Base-by-base conservation (phyloP, 2,329 filamentous ascomycete species). In the Volutella citrinella region DNA sequence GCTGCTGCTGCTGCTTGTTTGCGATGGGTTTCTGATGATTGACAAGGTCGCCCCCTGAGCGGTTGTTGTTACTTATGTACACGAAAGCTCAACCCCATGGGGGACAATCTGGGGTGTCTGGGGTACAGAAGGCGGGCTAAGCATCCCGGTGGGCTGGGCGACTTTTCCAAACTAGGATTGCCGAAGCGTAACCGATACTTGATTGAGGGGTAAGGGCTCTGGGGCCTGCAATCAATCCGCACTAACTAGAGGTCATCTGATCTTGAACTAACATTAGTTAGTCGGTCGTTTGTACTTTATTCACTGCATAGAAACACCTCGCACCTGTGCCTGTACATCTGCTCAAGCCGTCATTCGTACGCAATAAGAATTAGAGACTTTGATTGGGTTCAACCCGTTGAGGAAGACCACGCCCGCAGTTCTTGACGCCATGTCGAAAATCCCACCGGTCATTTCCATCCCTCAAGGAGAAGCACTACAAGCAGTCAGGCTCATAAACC, bases 401-500 rank as follows among this genome's bases (percentile, higher is more conserved):
- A n/a, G n/a, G n/a, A n/a, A n/a, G n/a, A n/a, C n/a, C n/a, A n/a
- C n/a, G n/a, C n/a, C n/a, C n/a, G n/a, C n/a, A n/a, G n/a, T n/a
- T n/a, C n/a, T n/a, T n/a, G n/a, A n/a, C n/a, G n/a, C n/a, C n/a
- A n/a, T n/a, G n/a, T n/a, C n/a, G n/a, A n/a, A n/a, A n/a, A n/a
- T n/a, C n/a, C n/a, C n/a, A n/a, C n/a, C n/a, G n/a, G n/a, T n/a
- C n/a, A 16, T 45, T 10, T 23, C 27, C 9, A 36, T 47, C 13
- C 46, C 43, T 6, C 20, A 7, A 1, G 46, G 46, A 13, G 25
- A 42, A 13, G 31, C 25, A 3, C 16, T 45, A 3, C 13, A 32
- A n/a, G 51, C 37, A 2, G 54, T 61, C 15, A 59, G 47, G 36
- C 44, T 66, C 23, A 64, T 66, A 18, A 64, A 63, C 27, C 52